Percentiles rank a stretch among this genome's conserved stretches.
Evolutionary conservation across 805 yeast genomes (phyloP).

Genomic region (Ogataea saltuana): DNA sequence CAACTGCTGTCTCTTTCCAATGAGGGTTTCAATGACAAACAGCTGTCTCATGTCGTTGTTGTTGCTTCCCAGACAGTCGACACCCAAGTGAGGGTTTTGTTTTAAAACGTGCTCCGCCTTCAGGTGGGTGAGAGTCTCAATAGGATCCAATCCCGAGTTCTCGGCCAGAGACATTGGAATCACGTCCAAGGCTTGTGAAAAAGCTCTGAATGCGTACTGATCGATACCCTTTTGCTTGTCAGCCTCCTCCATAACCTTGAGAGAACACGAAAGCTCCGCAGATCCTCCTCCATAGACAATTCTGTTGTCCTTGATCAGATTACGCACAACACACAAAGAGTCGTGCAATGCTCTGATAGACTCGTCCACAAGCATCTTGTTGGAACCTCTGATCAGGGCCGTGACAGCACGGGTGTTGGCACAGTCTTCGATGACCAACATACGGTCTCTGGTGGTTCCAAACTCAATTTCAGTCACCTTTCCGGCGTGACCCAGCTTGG

Average conservation of each 20-base stretch:
- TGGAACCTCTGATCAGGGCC: slow-evolving; percentile 91
- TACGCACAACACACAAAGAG: slow-evolving; percentile 95
- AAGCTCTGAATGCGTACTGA: slow-evolving; percentile 97
- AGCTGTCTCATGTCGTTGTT: slow-evolving; percentile 90
- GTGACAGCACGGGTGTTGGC: slow-evolving; percentile 88
- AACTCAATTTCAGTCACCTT: slow-evolving; percentile 83
- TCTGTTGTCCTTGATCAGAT: slow-evolving; percentile 85
- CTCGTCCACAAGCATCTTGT: slow-evolving; percentile 97
- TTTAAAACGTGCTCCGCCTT: slow-evolving; percentile 85
- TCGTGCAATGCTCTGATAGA: slow-evolving; percentile 96
- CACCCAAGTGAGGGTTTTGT: slow-evolving; percentile 72
- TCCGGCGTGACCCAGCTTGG: slow-evolving; percentile 88
- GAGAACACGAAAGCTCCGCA: slow-evolving; percentile 90
- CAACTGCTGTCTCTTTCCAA: slow-evolving; percentile 96
- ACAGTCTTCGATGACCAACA: slow-evolving; percentile 91
- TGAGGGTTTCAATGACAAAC: slow-evolving; percentile 94
- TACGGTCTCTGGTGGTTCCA: slow-evolving; percentile 95
- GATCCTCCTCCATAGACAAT: slow-evolving; percentile 99
- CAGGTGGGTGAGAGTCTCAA: slow-evolving; percentile 80
- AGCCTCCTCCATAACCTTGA: slow-evolving; percentile 89
- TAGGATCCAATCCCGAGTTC: slow-evolving; percentile 93
- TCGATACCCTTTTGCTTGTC: slow-evolving; percentile 93
- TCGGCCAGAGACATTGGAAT: slow-evolving; percentile 96
- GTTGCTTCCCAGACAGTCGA: slow-evolving; percentile 89
- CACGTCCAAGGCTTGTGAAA: slow-evolving; percentile 84